Evolutionary conservation across 805 yeast genomes (phyloP), one percentile per base, ranked within the genome.

Genomic region (Metschnikowia kunwiensis): DNA sequence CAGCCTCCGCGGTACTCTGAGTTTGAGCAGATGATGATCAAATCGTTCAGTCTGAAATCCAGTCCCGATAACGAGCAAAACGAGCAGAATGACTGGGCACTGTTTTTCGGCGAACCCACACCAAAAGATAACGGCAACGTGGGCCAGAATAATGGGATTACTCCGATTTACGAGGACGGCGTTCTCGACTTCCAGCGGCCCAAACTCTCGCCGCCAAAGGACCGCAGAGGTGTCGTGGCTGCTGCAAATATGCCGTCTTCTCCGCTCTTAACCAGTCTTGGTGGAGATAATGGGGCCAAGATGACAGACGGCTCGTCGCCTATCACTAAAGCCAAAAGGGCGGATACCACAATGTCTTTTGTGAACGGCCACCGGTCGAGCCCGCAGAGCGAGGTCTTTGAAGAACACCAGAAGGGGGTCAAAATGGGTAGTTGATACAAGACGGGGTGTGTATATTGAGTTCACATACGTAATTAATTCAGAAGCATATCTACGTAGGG

Each of bases 51-150:
- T 47, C 52, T 42, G 50, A 53, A 67, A 50, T 50, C 61, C 31
- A 67, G 63, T 54, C 73, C 62, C 1, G 57, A 53, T 11, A 32
- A 27, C 18, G 73, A 65, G 35, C 44, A 34, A 30, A 51, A 51
- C n/a, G 73, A 65, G 36, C 44, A 32, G 28, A 51, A 52, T 24
- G 73, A 65, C 38, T 72, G 75, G 72, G 68, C 70, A 45, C 61
- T 61, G 14, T 59, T 72, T 33, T 72, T 72, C 37, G 63, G 57
- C 10, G 68, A 65, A 44, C 54, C 70, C 33, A 63, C 75, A 34
- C 61, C 74, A 31, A 57, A 55, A 24, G 70, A 64, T 42, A 47
- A 46, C 24, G 49, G 23, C n/a, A 34, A 16, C 13, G 36, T 36
- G 10, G 24, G 27, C 3, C 29, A 19, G 13, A 53, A 46, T 9